A percentile compares a stretch with the other conserved stretches of the same genome.
Evolutionary conservation across 345 rosid species (phyloP).

Genomic region (Aurinia saxatilis): DNA sequence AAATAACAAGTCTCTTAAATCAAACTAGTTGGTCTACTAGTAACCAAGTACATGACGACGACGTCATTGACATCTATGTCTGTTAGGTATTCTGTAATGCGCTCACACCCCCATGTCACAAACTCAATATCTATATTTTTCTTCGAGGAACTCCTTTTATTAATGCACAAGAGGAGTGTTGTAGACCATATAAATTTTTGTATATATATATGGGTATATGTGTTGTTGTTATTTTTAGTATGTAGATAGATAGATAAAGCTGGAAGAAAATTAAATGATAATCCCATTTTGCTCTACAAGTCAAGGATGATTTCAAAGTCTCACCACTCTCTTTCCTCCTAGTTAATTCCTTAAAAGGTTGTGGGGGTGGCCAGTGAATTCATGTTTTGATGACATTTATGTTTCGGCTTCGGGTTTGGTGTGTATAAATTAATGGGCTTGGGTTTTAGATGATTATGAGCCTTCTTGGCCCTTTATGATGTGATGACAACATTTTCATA

Average conservation of each 20-base stretch:
- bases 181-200: not conserved
- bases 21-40: conserved; percentile 15
- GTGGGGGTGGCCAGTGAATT: not conserved
- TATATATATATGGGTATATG: not conserved
- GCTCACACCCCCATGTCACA: conserved; percentile 27
- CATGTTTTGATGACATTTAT: not conserved
- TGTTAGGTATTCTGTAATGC: conserved; percentile 19
- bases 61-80: conserved; percentile 30
- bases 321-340: not conserved
- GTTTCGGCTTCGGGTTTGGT: not conserved
- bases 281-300: not conserved
- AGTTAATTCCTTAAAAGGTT: not conserved
- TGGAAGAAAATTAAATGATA: not conserved
- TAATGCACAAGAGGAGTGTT: not conserved
- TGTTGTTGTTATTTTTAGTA: not conserved
- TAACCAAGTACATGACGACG: conserved; percentile 23
- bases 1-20: not conserved
- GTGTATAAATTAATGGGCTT: conserved; percentile 1
- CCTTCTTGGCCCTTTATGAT: not conserved
- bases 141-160: conserved; percentile 16
- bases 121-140: not conserved
- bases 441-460: not conserved
- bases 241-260: not conserved
- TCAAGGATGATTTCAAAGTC: too few relatives aligned
- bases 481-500: too few relatives aligned